These are phyloP conservation scores for Penicillium egyptiacum DNA, from an alignment of 495 filamentous ascomycete genomes.

Conservation along the genomic window DNA sequence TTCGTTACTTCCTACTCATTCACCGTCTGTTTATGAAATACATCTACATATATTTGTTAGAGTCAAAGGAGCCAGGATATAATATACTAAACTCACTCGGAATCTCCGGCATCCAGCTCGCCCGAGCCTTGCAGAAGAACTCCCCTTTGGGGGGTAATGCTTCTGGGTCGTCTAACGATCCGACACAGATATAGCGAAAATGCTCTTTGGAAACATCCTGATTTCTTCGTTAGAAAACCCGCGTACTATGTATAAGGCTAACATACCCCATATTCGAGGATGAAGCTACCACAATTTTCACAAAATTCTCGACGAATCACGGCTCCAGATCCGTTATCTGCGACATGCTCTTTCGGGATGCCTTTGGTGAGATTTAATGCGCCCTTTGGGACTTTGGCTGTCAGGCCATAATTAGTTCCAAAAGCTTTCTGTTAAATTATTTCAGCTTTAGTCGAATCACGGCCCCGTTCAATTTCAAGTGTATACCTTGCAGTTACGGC, in stretches of 20 bases:
- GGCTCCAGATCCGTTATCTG: constrained; percentile 56
- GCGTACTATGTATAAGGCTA: neutral
- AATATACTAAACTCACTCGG: constrained; percentile 42
- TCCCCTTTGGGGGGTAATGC: constrained; percentile 65
- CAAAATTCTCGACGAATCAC: constrained; percentile 64
- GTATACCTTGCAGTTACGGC: constrained; percentile 57
- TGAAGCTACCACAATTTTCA: constrained; percentile 57
- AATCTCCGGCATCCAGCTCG: constrained; percentile 64
- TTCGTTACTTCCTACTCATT: constrained; percentile 42
- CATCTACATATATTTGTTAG: constrained; percentile 29
- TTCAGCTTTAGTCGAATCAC: neutral
- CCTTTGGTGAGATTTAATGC: constrained; percentile 43
- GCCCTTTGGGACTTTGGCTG: constrained; percentile 58
- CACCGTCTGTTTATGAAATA: constrained; percentile 62
- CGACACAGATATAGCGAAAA: constrained; percentile 64
- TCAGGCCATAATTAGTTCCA: constrained; percentile 62
- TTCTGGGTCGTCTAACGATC: constrained; percentile 62
- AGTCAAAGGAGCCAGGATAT: neutral
- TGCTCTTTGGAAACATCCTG: constrained; percentile 55
- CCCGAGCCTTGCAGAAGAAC: constrained; percentile 61
- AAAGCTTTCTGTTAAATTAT: constrained; percentile 51
- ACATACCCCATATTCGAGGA: constrained; percentile 63
- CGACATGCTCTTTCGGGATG: constrained; percentile 50
- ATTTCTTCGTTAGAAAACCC: constrained; percentile 1
- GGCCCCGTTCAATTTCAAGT: neutral